Evolutionary conservation across 2,329 filamentous ascomycete species (phyloP).

Genomic region (Trichoderma afroharzianum): DNA sequence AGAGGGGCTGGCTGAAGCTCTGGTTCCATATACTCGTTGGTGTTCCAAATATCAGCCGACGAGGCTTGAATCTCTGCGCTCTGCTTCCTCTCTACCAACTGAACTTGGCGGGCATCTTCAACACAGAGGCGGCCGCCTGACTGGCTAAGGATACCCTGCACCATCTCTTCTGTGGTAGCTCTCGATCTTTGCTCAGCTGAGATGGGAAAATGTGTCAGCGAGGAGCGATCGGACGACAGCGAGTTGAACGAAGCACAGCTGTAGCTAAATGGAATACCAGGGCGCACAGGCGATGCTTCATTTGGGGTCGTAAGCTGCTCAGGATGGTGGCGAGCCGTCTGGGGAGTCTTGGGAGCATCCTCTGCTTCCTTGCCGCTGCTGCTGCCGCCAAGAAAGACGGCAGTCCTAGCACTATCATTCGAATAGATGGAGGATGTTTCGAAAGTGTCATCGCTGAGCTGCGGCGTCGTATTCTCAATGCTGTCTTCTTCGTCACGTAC

Average conservation of each 20-base stretch:
- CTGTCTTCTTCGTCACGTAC: neutral
- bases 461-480: neutral
- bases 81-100: slow-evolving; percentile 21
- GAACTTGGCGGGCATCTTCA: slow-evolving; percentile 20
- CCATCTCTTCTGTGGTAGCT: slow-evolving; percentile 25
- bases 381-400: slow-evolving; percentile 12
- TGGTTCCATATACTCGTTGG: slow-evolving; percentile 20
- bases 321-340: neutral
- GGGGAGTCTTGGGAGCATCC: neutral
- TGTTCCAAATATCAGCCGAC: slow-evolving; percentile 24
- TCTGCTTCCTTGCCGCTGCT: neutral
- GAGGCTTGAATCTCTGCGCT: slow-evolving; percentile 20
- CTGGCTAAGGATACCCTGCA: slow-evolving; percentile 24
- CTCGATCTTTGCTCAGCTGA: slow-evolving; percentile 23
- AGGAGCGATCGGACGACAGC: slow-evolving; percentile 20
- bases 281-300: neutral
- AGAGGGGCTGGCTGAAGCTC: slow-evolving; percentile 27
- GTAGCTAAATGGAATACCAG: slow-evolving; percentile 5
- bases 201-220: slow-evolving; percentile 30
- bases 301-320: neutral
- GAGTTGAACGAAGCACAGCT: slow-evolving; percentile 19
- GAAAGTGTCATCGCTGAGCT: slow-evolving; percentile 10
- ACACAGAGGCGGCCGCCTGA: slow-evolving; percentile 23
- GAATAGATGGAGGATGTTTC: slow-evolving; percentile 26
- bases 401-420: slow-evolving; percentile 21